Conservation (phyloP, 164 flowering plant species). For the Piper betle region DNA sequence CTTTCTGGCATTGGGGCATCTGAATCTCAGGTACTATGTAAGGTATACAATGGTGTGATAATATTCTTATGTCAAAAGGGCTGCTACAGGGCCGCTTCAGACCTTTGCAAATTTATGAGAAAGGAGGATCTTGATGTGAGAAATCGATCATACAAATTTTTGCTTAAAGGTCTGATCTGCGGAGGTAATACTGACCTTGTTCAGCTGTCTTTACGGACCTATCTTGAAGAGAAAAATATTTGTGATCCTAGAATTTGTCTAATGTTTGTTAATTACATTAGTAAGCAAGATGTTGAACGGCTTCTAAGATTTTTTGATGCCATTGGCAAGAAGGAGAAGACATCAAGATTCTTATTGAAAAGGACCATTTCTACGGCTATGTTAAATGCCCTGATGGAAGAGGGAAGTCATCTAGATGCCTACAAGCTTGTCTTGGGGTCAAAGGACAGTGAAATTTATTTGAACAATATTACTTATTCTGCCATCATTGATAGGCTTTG, state of each 20-base stretch:
- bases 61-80: conserved; percentile 40
- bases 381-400: conserved; percentile 29
- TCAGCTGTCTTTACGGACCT: conserved; percentile 24
- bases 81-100: conserved; percentile 27
- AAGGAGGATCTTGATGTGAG: conserved; percentile 23
- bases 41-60: conserved; percentile 32
- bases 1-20: conserved; percentile 25
- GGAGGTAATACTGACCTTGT: conserved; percentile 18
- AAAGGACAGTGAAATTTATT: conserved; percentile 18
- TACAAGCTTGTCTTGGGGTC: conserved; percentile 39
- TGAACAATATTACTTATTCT: conserved; percentile 46
- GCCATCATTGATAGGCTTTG: conserved; percentile 57
- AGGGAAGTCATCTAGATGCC: conserved; percentile 53
- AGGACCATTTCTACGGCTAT: conserved; percentile 21
- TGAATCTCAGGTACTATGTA: conserved; percentile 12
- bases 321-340: conserved; percentile 12
- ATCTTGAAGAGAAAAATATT: conserved; percentile 46
- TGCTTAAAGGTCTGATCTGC: conserved; percentile 27
- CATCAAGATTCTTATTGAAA: conserved; percentile 1
- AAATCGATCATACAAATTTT: conserved; percentile 27
- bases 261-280: conserved; percentile 29
- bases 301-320: conserved; percentile 32
- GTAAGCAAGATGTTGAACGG: conserved; percentile 27
- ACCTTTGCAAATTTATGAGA: conserved; percentile 27
- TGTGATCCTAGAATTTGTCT: conserved; percentile 24